A percentile compares a stretch with the other conserved stretches of the same genome.
These are phyloP conservation scores for Myxozyma sirexii DNA, from an alignment of 805 yeast species.

Conservation along the genomic window DNA sequence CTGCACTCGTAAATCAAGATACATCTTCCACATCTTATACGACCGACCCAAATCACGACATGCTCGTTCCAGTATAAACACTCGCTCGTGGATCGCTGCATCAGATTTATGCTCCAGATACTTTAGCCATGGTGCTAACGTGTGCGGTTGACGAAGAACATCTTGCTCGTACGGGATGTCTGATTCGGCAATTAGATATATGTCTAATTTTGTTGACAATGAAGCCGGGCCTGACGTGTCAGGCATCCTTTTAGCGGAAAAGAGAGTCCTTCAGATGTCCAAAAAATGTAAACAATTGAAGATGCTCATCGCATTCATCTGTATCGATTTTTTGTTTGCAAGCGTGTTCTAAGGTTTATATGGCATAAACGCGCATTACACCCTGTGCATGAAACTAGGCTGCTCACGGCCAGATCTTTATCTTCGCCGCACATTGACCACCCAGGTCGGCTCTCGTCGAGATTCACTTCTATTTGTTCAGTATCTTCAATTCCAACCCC, in stretches of 20 bases:
- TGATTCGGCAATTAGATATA: slow-evolving; percentile 42
- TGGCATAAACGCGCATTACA: not conserved
- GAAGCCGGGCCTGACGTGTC: not conserved
- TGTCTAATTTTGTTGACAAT: slow-evolving; percentile 11
- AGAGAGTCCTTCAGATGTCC: too few relatives aligned
- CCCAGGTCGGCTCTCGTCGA: not conserved
- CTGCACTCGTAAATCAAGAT: slow-evolving; percentile 49
- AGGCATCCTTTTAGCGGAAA: not conserved
- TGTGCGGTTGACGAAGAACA: slow-evolving; percentile 45
- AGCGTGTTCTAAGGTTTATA: not conserved
- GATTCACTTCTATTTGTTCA: not conserved
- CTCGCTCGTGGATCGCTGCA: slow-evolving; percentile 38
- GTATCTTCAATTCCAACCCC: not conserved
- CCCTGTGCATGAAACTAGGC: slow-evolving; percentile 1
- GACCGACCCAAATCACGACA: slow-evolving; percentile 49
- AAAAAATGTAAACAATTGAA: too few relatives aligned
- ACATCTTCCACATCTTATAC: slow-evolving; percentile 58
- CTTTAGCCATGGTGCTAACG: slow-evolving; percentile 47
- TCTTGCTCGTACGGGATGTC: slow-evolving; percentile 54
- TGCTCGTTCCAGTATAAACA: slow-evolving; percentile 57
- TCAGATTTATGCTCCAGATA: slow-evolving; percentile 43
- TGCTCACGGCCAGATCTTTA: slow-evolving; percentile 10
- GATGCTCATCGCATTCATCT: not conserved
- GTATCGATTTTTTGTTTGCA: not conserved
- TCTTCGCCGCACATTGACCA: slow-evolving; percentile 7